phyloP scores from a whole-genome alignment of 345 rosid species.

The Salix koriyanagi region DNA sequence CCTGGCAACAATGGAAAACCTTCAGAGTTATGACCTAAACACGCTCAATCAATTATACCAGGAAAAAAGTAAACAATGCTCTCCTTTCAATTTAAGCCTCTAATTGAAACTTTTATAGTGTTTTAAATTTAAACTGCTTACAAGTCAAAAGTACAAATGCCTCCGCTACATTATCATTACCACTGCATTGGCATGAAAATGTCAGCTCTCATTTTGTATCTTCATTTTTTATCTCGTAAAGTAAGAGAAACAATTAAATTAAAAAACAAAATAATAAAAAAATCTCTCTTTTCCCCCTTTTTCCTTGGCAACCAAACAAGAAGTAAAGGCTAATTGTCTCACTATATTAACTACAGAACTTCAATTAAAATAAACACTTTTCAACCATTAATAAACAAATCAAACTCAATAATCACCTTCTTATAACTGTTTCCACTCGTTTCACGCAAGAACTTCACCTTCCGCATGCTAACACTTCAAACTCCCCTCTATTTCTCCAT shows the following conservation, averaged over 20 bases:
- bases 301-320: neutral
- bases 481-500: conserved; percentile 11
- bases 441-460: conserved; percentile 23
- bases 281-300: neutral
- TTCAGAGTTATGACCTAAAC: conserved; percentile 13
- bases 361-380: neutral
- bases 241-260: neutral
- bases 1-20: conserved; percentile 20
- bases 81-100: neutral
- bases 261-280: neutral
- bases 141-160: neutral
- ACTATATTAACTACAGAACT: neutral
- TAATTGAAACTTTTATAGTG: neutral
- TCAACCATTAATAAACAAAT: neutral
- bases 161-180: neutral
- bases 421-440: neutral
- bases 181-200: neutral
- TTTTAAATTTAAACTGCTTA: neutral
- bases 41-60: neutral
- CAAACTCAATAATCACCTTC: conserved; percentile 6
- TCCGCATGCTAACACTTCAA: conserved; percentile 5
- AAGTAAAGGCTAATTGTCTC: neutral
- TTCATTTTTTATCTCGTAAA: neutral
- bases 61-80: neutral
- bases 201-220: neutral